These are phyloP conservation scores for Hymenochaete sp. DNA, from an alignment of 1,284 basidiomycete species.

Conservation along the genomic window DNA sequence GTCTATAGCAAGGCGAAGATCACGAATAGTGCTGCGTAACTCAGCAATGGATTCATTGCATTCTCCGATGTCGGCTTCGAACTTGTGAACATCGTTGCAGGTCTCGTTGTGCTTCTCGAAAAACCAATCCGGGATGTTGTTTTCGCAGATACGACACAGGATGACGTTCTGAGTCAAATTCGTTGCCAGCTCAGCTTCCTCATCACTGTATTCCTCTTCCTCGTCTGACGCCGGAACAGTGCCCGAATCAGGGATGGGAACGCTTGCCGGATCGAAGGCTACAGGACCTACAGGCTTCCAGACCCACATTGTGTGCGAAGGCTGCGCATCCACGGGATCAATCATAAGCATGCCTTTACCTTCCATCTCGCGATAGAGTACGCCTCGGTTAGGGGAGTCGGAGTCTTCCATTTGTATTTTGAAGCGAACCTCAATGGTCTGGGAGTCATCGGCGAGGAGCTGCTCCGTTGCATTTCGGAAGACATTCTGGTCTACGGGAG, in stretches of 20 bases:
- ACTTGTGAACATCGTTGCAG: conserved; percentile 91
- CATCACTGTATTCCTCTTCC: conserved; percentile 25
- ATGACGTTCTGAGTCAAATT: conserved; percentile 82
- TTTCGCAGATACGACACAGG: conserved; percentile 97
- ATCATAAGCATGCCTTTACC: conserved; percentile 99
- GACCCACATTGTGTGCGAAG: conserved; percentile 99
- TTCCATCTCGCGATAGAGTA: conserved; percentile 83
- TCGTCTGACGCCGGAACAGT: conserved; percentile 28
- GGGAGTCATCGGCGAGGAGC: conserved; percentile 85
- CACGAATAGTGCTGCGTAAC: conserved; percentile 73
- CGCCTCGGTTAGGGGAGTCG: conserved; percentile 39
- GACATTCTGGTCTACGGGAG: conserved; percentile 75
- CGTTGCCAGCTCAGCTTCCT: conserved; percentile 55
- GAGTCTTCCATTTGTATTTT: conserved; percentile 67
- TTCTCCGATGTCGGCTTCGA: conserved; percentile 91
- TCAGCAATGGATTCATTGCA: conserved; percentile 91
- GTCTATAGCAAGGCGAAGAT: conserved; percentile 58
- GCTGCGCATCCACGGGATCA: conserved; percentile 76
- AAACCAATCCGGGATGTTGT: conserved; percentile 96
- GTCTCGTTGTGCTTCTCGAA: conserved; percentile 99
- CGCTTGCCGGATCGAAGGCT: conserved; percentile 46
- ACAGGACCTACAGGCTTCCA: conserved; percentile 77
- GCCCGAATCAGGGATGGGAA: too few relatives aligned
- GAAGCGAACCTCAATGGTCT: conserved; percentile 91
- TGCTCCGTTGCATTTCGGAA: conserved; percentile 85